These are phyloP conservation scores for Hyaloscypha variabilis DNA, from an alignment of 495 filamentous ascomycete species.

Conservation along the genomic window DNA sequence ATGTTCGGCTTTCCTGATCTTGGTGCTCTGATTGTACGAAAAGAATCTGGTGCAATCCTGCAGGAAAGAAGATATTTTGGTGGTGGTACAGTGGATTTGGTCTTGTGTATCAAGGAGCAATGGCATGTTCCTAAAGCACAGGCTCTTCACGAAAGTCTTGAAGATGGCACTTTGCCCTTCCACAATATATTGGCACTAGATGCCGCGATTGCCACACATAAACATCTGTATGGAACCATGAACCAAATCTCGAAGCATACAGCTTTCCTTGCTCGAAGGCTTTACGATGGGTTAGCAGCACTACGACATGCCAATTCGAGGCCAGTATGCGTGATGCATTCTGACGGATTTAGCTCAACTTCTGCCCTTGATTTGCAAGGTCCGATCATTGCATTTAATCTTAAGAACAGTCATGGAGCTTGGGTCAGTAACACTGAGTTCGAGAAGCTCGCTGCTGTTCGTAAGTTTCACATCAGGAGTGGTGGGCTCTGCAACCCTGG, in stretches of 20 bases:
- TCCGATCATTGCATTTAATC: conserved; percentile 83
- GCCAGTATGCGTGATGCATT: conserved; percentile 69
- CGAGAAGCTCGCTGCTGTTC: conserved; percentile 78
- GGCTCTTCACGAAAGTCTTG: conserved; percentile 76
- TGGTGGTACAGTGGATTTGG: conserved; percentile 92
- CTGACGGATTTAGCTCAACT: conserved; percentile 30
- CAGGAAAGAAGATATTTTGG: conserved; percentile 78
- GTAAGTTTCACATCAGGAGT: conserved; percentile 78
- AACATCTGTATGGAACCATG: conserved; percentile 71
- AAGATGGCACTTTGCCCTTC: conserved; percentile 89
- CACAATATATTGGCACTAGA: conserved; percentile 86
- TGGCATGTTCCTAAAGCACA: conserved; percentile 77
- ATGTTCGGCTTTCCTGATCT: conserved; percentile 96
- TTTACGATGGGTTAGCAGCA: conserved; percentile 59
- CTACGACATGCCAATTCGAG: conserved; percentile 70
- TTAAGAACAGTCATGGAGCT: conserved; percentile 63
- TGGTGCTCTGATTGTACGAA: conserved; percentile 83
- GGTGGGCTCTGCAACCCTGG: conserved; percentile 93
- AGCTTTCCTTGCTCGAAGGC: conserved; percentile 57
- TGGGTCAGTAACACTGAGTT: conserved; percentile 84
- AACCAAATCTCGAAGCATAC: conserved; percentile 74
- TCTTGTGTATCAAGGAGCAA: conserved; percentile 57
- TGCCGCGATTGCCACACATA: conserved; percentile 70
- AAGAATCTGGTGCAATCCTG: conserved; percentile 65
- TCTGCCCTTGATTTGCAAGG: conserved; percentile 56